A percentile compares a stretch with the other conserved stretches of the same genome.
These are phyloP conservation scores for Ilyonectria sp. DNA, from an alignment of 2,329 filamentous ascomycete genomes.

Conservation along the genomic window DNA sequence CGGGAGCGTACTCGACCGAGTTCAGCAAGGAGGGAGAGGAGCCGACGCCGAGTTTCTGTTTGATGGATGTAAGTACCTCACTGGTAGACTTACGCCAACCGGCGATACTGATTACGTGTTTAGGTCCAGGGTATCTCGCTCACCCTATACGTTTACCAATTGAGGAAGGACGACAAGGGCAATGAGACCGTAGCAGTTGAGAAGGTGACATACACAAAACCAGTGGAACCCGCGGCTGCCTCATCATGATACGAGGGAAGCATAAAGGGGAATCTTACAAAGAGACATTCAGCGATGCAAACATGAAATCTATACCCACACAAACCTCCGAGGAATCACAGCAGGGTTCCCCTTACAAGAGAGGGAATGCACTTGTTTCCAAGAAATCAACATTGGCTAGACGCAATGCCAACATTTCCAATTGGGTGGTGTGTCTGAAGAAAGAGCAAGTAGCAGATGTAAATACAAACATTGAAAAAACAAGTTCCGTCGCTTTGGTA, in stretches of 20 bases:
- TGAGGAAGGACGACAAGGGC: conserved; percentile 83
- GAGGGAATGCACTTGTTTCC: conserved; percentile 39
- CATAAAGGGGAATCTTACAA: conserved; percentile 22
- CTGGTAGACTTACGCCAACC: not conserved
- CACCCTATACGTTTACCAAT: conserved; percentile 93
- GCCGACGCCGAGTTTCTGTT: conserved; percentile 90
- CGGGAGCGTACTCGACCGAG: conserved; percentile 73
- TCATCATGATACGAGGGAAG: conserved; percentile 55
- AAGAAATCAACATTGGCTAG: conserved; percentile 41
- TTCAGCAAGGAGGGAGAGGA: conserved; percentile 76
- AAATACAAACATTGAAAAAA: conserved; percentile 52
- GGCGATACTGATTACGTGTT: conserved; percentile 43
- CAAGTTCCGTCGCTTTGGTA: conserved; percentile 55
- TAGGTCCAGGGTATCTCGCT: conserved; percentile 97
- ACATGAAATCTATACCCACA: conserved; percentile 50
- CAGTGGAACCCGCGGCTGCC: conserved; percentile 71
- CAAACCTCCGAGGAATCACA: conserved; percentile 33
- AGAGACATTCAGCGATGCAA: conserved; percentile 40
- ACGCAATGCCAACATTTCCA: conserved; percentile 36
- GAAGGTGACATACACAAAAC: conserved; percentile 89
- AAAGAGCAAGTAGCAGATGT: conserved; percentile 43
- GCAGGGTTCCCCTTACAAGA: conserved; percentile 26
- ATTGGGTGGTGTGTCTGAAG: conserved; percentile 37
- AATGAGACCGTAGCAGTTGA: conserved; percentile 86
- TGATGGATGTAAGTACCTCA: conserved; percentile 89